Evolutionary conservation across 768 basidiomycete genomes (phyloP).

Genomic region (Collybia sordida): DNA sequence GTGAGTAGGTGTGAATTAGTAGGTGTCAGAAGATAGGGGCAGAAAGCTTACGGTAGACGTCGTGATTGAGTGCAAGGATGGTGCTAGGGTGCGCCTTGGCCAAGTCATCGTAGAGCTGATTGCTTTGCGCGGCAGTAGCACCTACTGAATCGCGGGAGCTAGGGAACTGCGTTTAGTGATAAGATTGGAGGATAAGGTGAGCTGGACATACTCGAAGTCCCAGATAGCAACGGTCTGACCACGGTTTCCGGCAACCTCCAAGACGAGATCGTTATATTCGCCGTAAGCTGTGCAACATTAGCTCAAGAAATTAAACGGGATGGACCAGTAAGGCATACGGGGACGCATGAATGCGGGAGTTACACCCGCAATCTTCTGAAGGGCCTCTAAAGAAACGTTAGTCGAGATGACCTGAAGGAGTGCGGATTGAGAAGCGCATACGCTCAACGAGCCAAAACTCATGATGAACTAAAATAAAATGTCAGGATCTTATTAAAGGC

Average conservation of each 20-base stretch:
- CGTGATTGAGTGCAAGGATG: slow-evolving; percentile 34
- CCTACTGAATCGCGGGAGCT: slow-evolving; percentile 31
- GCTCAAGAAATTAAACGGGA: not conserved
- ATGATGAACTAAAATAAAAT: slow-evolving; percentile 23
- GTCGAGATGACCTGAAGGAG: not conserved
- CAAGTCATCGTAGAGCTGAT: slow-evolving; percentile 20
- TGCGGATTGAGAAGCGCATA: slow-evolving; percentile 12
- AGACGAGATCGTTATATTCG: slow-evolving; percentile 36
- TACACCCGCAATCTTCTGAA: slow-evolving; percentile 32
- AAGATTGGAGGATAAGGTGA: not conserved
- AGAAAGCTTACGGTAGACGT: slow-evolving; percentile 23
- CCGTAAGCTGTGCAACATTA: slow-evolving; percentile 33
- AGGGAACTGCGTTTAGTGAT: not conserved
- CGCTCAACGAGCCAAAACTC: slow-evolving; percentile 37
- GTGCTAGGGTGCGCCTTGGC: slow-evolving; percentile 21
- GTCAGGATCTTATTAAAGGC: not conserved
- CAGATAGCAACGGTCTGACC: slow-evolving; percentile 33
- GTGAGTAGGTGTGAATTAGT: slow-evolving; percentile 4
- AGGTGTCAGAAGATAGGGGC: not conserved
- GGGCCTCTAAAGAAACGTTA: slow-evolving; percentile 22
- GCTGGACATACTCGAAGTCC: slow-evolving; percentile 35
- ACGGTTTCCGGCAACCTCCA: slow-evolving; percentile 25
- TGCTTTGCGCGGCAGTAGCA: slow-evolving; percentile 18
- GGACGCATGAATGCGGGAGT: slow-evolving; percentile 39
- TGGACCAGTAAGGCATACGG: slow-evolving; percentile 18